Conservation (phyloP, 176 grass and related monocot species). For the Oryza australiensis region DNA sequence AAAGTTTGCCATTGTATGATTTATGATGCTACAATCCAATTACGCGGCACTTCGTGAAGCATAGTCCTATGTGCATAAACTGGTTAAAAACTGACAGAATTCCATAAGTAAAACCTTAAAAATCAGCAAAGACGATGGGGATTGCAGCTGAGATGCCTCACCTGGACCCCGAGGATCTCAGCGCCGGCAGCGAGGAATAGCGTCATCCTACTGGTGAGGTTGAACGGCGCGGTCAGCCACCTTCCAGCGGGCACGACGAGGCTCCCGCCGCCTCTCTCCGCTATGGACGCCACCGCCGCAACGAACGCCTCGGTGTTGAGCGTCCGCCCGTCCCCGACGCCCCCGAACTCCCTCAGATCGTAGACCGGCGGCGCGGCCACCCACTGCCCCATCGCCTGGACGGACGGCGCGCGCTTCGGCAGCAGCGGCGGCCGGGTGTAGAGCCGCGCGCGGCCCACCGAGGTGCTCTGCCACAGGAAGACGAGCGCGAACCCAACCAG, state of each 20-base stretch:
- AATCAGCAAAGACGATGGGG: neutral
- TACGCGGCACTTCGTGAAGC: neutral
- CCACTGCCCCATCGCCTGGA: constrained; percentile 37
- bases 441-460: constrained; percentile 41
- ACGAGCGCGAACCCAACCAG: constrained; percentile 54
- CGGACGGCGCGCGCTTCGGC: constrained; percentile 37
- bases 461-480: constrained; percentile 71
- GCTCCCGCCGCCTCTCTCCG: constrained; percentile 64
- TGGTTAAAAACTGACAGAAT: neutral
- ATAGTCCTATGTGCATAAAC: neutral
- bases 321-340: constrained; percentile 63
- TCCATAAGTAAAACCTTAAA: neutral
- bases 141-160: constrained; percentile 28
- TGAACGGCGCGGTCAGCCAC: constrained; percentile 92
- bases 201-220: constrained; percentile 85
- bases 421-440: constrained; percentile 40
- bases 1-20: neutral
- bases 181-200: constrained; percentile 79
- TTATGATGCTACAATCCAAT: neutral
- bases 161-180: constrained; percentile 76
- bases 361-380: constrained; percentile 54
- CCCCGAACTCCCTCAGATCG: constrained; percentile 80
- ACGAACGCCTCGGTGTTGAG: constrained; percentile 76
- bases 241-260: constrained; percentile 59
- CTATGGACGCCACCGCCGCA: constrained; percentile 59